Evolutionary conservation across 129 eudicot genomes (phyloP), one percentile per base, ranked within the genome.

Genomic region (Logfia minima): DNA sequence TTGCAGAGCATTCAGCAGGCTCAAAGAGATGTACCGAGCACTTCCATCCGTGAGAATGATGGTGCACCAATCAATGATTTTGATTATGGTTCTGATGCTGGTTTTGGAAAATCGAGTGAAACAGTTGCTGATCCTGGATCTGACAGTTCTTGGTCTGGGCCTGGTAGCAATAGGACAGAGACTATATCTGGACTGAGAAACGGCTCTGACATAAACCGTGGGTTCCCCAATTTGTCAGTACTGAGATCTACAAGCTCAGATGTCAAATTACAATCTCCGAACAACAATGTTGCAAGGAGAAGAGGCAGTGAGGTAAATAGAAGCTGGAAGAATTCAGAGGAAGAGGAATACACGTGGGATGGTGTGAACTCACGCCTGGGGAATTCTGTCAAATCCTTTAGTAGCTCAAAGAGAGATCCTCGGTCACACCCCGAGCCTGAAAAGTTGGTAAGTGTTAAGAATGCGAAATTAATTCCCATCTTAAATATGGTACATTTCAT

Each of bases 281-380:
- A 73, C 21, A 71, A 72, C 75, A 17, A n/a, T n/a, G n/a, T 79
- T 32, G 68, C 75, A 21, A 79, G 71, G 21, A 81, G 77, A 84
- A 82, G 78, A 78, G 75, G 72, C 59, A 43, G 72, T 66, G 89
- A 74, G 76, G 39, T 85, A 63, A 83, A 75, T 72, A 70, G 67
- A 75, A 90, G 90, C 86, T 93, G 93, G 97, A 83, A 87, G 82
- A 83, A 87, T 76, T 85, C 93, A 14, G 92, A 87, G 74, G 97
- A 90, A 84, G 96, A 90, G 85, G 96, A 93, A 81, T 93, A 70
- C 77, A 75, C 56, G 78, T 88, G 96, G 96, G 92, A 90, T 70
- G 93, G 79, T 64, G 72, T 82, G 74, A 88, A 77, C 67, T 77
- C 96, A 55, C 83, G 77, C 73, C 70, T 71, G 16, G 60, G 70